Base-by-base conservation (phyloP, 2,329 filamentous ascomycete genomes). In the Calonectria naviculata region DNA sequence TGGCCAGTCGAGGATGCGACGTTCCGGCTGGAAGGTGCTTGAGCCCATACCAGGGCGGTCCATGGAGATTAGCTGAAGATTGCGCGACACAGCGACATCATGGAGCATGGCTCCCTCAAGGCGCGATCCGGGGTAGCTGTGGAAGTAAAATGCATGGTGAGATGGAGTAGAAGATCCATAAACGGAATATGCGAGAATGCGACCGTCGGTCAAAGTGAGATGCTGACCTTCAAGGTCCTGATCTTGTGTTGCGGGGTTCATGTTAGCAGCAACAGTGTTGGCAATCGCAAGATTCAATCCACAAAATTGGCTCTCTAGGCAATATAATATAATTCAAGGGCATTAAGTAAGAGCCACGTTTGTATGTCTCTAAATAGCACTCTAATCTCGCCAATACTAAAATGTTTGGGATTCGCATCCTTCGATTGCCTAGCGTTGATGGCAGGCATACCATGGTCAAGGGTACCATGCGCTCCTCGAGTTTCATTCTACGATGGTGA, bases 41-140 rank as follows among this genome's bases (percentile, higher is more conserved):
- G 34, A 31, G 47, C 46, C 63, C 46, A 56, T 56, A 26, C 63
- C 63, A 2, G 63, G 63, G n/a, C 63, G 47, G 36, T 66, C 63
- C 31, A 66, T 29, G n/a, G 63, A 29, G 15, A 66, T 44, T 9
- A 66, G 15, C 36, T 44, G 63, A 10, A 66, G 24, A 15, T 38
- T 47, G 12, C 28, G 49, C 36, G 36, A 29, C 21, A 7, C 47
- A n/a, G 64, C 64, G n/a, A 36, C 64, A 26, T 66, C 49, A 29
- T 66, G 64, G n/a, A 56, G 21, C 26, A 58, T 36, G 9, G 49
- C 34, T 10, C 36, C 64, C 38, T 66, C 64, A 7, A 44, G 26
- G 2, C 49, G 64, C 13, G 47, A 56, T 13, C 38, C 38, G 31
- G 64, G 64, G 26, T 38, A 54, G 38, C 64, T 38, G 21, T 60